Evolutionary conservation across 2,329 filamentous ascomycete species (phyloP).

Genomic region (Metarhizium sp.): DNA sequence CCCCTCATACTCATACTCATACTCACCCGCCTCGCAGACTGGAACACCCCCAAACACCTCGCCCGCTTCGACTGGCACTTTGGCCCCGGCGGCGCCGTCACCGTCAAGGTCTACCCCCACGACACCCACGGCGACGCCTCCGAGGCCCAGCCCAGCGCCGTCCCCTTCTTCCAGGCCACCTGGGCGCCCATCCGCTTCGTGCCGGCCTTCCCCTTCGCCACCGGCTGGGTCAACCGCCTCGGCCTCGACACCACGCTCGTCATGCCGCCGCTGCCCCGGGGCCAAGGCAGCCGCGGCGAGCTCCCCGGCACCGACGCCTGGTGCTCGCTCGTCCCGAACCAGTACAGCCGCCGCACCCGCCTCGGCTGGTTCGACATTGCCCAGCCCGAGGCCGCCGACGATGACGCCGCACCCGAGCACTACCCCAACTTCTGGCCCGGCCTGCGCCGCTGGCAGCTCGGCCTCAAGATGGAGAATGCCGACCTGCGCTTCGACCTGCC

Average conservation of each 20-base stretch:
- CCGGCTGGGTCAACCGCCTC: slow-evolving; percentile 25
- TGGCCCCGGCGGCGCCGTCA: slow-evolving; percentile 23
- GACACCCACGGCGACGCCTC: slow-evolving; percentile 21
- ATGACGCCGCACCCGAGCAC: too few relatives aligned
- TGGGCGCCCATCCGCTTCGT: slow-evolving; percentile 31
- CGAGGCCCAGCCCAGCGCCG: slow-evolving; percentile 22
- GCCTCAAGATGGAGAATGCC: slow-evolving; percentile 27
- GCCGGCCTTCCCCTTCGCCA: slow-evolving; percentile 35
- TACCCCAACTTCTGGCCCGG: slow-evolving; percentile 36
- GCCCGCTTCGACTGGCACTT: slow-evolving; percentile 39
- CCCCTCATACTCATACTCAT: too few relatives aligned
- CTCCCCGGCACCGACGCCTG: slow-evolving; percentile 37
- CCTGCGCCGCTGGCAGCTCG: slow-evolving; percentile 33
- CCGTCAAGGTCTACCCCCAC: slow-evolving; percentile 35
- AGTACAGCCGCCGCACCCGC: slow-evolving; percentile 20
- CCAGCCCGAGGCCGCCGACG: slow-evolving; percentile 23
- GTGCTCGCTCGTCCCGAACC: slow-evolving; percentile 27
- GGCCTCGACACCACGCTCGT: slow-evolving; percentile 34
- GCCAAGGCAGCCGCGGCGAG: slow-evolving; percentile 27
- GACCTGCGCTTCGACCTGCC: slow-evolving; percentile 19
- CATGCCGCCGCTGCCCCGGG: slow-evolving; percentile 36
- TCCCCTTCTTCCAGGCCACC: slow-evolving; percentile 36
- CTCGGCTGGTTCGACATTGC: slow-evolving; percentile 38
- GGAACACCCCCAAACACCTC: slow-evolving; percentile 47
- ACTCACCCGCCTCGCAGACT: slow-evolving; percentile 26